Percentiles rank a stretch among this genome's conserved stretches.
Conservation (phyloP, 2,329 filamentous ascomycete species). For the Plectosphaerella plurivora region DNA sequence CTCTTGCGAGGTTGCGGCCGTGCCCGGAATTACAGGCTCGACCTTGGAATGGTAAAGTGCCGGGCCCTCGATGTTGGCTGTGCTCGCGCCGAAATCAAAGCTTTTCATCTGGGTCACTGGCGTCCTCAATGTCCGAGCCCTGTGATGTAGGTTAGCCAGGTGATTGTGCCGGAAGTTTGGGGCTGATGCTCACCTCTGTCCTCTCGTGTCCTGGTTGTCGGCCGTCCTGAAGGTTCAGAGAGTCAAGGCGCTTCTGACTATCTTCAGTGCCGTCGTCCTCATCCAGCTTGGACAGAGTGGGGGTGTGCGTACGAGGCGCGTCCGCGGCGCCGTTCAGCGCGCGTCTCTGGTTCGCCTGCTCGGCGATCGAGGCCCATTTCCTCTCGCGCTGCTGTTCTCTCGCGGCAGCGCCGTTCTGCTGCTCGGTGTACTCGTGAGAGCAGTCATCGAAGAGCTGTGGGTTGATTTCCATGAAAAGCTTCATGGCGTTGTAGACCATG, state of each 20-base stretch:
- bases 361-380: conserved; percentile 83
- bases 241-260: conserved; percentile 82
- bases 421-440: conserved; percentile 95
- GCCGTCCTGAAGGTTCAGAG: conserved; percentile 83
- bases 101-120: too few species aligned
- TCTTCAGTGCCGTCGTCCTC: conserved; percentile 81
- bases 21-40: neutral
- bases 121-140: too few species aligned
- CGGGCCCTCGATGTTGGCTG: too few species aligned
- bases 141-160: too few species aligned
- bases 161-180: neutral
- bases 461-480: conserved; percentile 99
- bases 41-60: neutral
- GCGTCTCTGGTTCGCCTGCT: conserved; percentile 71
- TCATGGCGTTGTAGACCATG: conserved; percentile 99
- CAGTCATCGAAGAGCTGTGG: conserved; percentile 98
- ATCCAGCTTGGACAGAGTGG: conserved; percentile 51
- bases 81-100: too few species aligned
- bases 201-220: conserved; percentile 52
- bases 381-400: conserved; percentile 76
- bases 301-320: conserved; percentile 28
- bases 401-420: conserved; percentile 86
- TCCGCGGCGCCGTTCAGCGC: conserved; percentile 28
- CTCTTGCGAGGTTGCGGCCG: neutral
- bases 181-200: conserved; percentile 38